Evolutionary conservation across 169 alveolate genomes (phyloP).

Genomic region (Babesia bovis): DNA sequence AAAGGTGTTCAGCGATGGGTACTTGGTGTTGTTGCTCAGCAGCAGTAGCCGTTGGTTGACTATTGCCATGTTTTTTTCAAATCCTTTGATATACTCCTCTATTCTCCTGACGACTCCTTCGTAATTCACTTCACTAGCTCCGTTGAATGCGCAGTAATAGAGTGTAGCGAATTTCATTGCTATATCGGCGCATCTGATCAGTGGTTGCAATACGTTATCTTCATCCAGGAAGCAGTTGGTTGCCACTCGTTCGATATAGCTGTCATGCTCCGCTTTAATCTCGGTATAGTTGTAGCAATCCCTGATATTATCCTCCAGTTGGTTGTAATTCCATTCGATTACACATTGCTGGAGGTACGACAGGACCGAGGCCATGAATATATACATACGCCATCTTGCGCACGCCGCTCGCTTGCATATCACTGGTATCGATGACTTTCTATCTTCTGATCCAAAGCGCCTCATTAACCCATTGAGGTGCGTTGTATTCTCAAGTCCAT

Average conservation of each 20-base stretch:
- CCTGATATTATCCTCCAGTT: conserved; percentile 11
- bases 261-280: conserved; percentile 42
- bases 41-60: conserved; percentile 7
- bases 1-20: neutral
- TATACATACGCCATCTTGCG: conserved; percentile 7
- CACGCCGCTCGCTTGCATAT: conserved; percentile 15
- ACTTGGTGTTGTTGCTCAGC: conserved; percentile 1
- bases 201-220: conserved; percentile 12
- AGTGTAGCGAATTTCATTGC: conserved; percentile 24
- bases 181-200: conserved; percentile 8
- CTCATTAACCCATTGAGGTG: conserved; percentile 28
- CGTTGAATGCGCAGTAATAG: conserved; percentile 30
- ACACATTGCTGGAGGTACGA: conserved; percentile 29
- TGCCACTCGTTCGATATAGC: conserved; percentile 8
- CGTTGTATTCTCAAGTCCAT: conserved; percentile 43
- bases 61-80: conserved; percentile 7
- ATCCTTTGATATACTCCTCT: conserved; percentile 2
- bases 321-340: conserved; percentile 1
- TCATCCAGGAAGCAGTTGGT: conserved; percentile 28
- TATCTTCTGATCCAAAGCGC: neutral
- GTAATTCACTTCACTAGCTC: conserved; percentile 1
- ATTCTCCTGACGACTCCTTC: neutral
- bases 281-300: conserved; percentile 13
- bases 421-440: neutral
- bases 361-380: conserved; percentile 7